Evolutionary conservation across 441 rosid genomes (phyloP), one percentile per base, ranked within the genome.

Genomic region (Corymbia calophylla): DNA sequence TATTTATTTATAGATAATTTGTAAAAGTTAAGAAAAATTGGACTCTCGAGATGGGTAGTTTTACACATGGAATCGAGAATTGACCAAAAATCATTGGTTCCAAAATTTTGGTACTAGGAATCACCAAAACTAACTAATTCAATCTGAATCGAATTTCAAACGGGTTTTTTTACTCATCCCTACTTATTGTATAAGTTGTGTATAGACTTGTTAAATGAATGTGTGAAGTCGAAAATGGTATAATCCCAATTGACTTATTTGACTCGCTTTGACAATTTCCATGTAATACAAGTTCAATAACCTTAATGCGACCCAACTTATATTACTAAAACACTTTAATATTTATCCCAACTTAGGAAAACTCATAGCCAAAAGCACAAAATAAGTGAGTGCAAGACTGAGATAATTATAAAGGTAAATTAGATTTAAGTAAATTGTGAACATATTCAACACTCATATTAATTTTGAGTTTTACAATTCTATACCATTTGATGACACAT

Each of bases 141-240:
- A 4, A 14, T 58, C n/a, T 4, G 9, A 58, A 39, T 39, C 44
- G 6, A 39, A 39, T 39, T 58, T n/a, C n/a, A n/a, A n/a, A n/a
- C n/a, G n/a, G n/a, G 1, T 58, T 14, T 0, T 25, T 58, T 58
- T 58, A 29, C 64, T 25, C 64, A 25, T 58, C n/a, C 64, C 14
- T 23, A 58, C n/a, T 58, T 5, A 58, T 58, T 25, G 4, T 9
- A 9, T 58, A 58, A 23, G 14, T 23, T 25, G 14, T 9, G 62
- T 25, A 5, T 23, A 58, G 12, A 58, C 62, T 58, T 58, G 6
- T 25, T 23, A 55, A 3, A 23, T 23, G 13, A 13, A 13, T 58
- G 6, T 3, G 1, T 58, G 0, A 4, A 3, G 3, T 58, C 6
- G 25, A 56, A 5, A 25, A 58, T 25, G 6, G 25, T 58, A 0